Evolutionary conservation across 2,329 filamentous ascomycete genomes (phyloP).

Genomic region (Apiospora sp.): DNA sequence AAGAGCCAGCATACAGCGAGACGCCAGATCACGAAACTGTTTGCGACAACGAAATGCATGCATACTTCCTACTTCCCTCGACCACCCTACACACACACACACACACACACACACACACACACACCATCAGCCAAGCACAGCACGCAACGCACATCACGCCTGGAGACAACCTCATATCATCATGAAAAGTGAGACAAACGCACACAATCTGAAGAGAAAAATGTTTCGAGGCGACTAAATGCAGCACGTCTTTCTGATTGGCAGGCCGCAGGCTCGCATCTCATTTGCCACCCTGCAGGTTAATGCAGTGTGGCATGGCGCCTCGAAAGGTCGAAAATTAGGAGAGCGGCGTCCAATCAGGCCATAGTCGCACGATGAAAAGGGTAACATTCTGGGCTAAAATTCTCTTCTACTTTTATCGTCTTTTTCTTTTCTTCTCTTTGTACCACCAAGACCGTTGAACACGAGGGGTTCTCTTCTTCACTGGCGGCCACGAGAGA

Average conservation of each 20-base stretch:
- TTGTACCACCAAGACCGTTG: constrained; percentile 19
- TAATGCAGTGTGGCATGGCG: constrained; percentile 17
- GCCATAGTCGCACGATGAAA: constrained; percentile 14
- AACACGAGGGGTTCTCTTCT: constrained; percentile 17
- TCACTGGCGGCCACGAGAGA: not conserved
- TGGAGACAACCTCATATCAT: constrained; percentile 13
- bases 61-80: not conserved
- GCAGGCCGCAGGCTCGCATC: not conserved
- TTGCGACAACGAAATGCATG: not conserved
- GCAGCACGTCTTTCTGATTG: not conserved
- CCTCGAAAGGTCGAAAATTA: not conserved
- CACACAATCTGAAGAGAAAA: not conserved
- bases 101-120: not conserved
- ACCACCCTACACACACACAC: not conserved
- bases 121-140: not conserved
- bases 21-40: constrained; percentile 6
- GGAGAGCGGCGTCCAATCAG: not conserved
- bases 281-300: constrained; percentile 16
- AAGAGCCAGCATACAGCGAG: constrained; percentile 2
- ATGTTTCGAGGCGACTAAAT: not conserved
- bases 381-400: not conserved
- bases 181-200: not conserved
- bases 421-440: not conserved
- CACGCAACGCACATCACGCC: not conserved
- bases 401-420: not conserved